Conservation (phyloP, 2,329 filamentous ascomycete species). For the Monilinia aucupariae region DNA sequence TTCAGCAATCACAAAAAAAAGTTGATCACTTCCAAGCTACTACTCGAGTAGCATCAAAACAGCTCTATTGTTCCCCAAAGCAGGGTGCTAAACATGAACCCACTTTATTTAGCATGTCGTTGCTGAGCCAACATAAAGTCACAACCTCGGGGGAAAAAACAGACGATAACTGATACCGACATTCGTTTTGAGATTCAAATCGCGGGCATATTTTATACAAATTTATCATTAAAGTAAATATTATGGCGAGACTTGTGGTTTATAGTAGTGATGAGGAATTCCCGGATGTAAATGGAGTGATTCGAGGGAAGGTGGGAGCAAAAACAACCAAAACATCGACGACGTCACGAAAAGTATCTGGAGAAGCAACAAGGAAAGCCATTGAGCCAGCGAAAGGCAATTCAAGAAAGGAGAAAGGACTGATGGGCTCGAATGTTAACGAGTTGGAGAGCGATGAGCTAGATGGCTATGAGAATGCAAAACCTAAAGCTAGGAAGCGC, state of each 20-base stretch:
- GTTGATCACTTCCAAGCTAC: too few relatives aligned
- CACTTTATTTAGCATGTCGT: conserved; percentile 8
- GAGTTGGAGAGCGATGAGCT: conserved; percentile 7
- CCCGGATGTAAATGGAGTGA: conserved; percentile 22
- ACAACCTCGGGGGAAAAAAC: neutral
- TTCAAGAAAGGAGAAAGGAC: neutral
- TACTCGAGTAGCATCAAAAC: too few relatives aligned
- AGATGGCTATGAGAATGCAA: conserved; percentile 1
- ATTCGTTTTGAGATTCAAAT: neutral
- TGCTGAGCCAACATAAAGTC: conserved; percentile 14
- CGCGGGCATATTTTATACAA: neutral
- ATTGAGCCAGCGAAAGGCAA: neutral
- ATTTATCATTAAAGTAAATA: neutral
- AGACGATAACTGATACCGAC: neutral
- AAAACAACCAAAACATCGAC: neutral
- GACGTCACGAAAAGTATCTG: neutral
- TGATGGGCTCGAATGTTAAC: conserved; percentile 1
- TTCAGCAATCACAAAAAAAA: too few relatives aligned
- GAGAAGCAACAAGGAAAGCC: neutral
- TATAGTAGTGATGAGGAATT: conserved; percentile 28
- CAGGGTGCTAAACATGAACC: neutral
- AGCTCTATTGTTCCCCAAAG: too few relatives aligned
- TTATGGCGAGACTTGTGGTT: conserved; percentile 24
- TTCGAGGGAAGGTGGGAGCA: conserved; percentile 6
- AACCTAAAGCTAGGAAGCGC: conserved; percentile 25